Base-by-base conservation (phyloP, 768 basidiomycete species). In the Leccinum aurantiacum region DNA sequence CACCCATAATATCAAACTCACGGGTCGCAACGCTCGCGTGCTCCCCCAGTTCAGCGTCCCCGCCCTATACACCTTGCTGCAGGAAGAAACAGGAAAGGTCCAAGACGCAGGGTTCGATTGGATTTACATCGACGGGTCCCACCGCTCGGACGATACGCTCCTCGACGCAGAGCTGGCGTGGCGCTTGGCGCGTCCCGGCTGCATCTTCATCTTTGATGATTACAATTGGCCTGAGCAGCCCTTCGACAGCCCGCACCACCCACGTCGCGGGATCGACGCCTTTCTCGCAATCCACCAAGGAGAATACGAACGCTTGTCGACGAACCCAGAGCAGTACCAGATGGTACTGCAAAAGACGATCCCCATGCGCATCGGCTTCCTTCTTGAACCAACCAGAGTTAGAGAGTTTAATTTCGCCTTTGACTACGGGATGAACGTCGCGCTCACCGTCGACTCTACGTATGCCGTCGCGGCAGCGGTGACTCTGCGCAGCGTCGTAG, bases 81-180 rank as follows among this genome's bases (percentile, higher is more conserved):
- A 69, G 51, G 83, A 86, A 65, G 82, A 81, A 68, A 77, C 77
- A 59, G 47, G 53, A 1, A 60, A 63, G 19, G 61, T 46, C 0
- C 33, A 67, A 1, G 59, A 60, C 1, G 71, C 79, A 17, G 84
- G 84, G 2, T 86, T 81, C 61, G 82, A 85, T 61, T 86, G 82
- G 79, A 71, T 85, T 15, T 86, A 86, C 62, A 66, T 86, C 50
- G 84, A 85, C 58, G 84, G 84, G 4, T 84, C 83, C 7, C 84
- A 85, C 65, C 79, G 81, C 55, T 82, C 84, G 8, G 82, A 83
- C 60, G 85, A 86, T 62, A 85, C 83, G 0, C 71, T 86, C 52
- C 75, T 86, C n/a, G 85, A 86, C 64, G 84, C 78, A 8, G 85
- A 86, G 67, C 69, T 85, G 33, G 78, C 76, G 2, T 85, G 84